Percentiles rank a stretch among this genome's conserved stretches.
Conservation (phyloP, 2,329 filamentous ascomycete species). For the Pyrenochaeta sp. region DNA sequence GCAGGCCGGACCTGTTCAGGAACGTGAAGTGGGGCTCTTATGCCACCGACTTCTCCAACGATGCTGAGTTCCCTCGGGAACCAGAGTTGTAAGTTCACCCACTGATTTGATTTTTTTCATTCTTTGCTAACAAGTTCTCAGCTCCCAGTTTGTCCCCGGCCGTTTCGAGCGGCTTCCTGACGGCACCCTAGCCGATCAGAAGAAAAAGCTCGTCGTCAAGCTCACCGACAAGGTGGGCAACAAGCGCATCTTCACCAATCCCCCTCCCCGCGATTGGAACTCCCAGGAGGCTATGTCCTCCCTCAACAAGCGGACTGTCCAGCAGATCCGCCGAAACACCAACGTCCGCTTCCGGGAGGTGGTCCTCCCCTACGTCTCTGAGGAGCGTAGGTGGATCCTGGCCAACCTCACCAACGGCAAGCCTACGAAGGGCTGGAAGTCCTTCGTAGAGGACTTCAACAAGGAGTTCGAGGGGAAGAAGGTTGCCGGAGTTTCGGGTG, state of each 20-base stretch:
- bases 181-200: conserved; percentile 32
- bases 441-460: conserved; percentile 36
- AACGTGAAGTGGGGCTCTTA: conserved; percentile 35
- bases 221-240: conserved; percentile 28
- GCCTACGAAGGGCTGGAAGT: conserved; percentile 30
- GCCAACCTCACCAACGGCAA: conserved; percentile 26
- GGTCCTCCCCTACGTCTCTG: conserved; percentile 27
- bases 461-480: conserved; percentile 24
- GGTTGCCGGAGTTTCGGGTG: conserved; percentile 5
- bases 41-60: conserved; percentile 18
- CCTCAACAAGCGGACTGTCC: conserved; percentile 40
- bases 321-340: conserved; percentile 42
- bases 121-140: not conserved
- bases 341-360: conserved; percentile 30
- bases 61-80: conserved; percentile 18
- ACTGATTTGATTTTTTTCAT: not conserved
- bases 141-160: conserved; percentile 34
- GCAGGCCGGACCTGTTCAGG: conserved; percentile 30
- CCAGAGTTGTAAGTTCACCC: conserved; percentile 19
- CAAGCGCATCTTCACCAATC: conserved; percentile 34
- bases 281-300: conserved; percentile 32
- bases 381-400: conserved; percentile 35
- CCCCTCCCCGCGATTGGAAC: conserved; percentile 36
- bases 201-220: conserved; percentile 36
- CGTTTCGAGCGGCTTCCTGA: conserved; percentile 34